These are phyloP conservation scores for Melampsora abietis-canadensis DNA, from an alignment of 1,284 basidiomycete species.

Conservation along the genomic window DNA sequence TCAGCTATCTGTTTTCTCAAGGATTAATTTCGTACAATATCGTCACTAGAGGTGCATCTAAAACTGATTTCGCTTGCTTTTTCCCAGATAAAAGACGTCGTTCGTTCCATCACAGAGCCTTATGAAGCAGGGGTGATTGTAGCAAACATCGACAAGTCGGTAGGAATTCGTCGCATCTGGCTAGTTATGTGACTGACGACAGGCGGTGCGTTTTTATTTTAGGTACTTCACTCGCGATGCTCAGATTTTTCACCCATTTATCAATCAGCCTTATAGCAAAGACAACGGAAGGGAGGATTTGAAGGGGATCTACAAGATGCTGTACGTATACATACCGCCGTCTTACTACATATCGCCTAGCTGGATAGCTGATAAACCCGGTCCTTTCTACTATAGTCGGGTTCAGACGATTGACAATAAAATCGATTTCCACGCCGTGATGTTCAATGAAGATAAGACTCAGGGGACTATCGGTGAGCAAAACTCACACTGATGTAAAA, in stretches of 20 bases:
- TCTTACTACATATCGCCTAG: neutral
- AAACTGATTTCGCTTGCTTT: neutral
- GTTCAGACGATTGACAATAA: conserved; percentile 4
- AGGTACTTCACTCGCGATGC: conserved; percentile 36
- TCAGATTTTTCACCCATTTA: conserved; percentile 11
- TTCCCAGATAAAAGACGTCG: conserved; percentile 17
- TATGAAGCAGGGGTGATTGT: conserved; percentile 5
- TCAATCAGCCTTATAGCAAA: conserved; percentile 26
- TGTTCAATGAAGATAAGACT: conserved; percentile 33
- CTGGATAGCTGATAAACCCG: neutral
- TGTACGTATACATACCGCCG: neutral
- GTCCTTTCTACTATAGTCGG: neutral
- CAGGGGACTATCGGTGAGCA: conserved; percentile 14
- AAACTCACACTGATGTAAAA: neutral
- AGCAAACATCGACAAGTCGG: conserved; percentile 25
- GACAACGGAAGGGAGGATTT: conserved; percentile 29
- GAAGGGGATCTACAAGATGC: conserved; percentile 18
- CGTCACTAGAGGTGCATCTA: too few relatives aligned
- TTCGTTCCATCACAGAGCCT: conserved; percentile 22
- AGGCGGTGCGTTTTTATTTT: neutral
- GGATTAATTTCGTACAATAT: too few relatives aligned
- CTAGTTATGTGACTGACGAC: too few relatives aligned
- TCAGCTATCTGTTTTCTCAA: neutral
- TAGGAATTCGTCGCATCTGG: too few relatives aligned
- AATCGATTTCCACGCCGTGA: conserved; percentile 21